phyloP scores from a whole-genome alignment of 306 rosid genomes.

The Vigna reflexopilosa region DNA sequence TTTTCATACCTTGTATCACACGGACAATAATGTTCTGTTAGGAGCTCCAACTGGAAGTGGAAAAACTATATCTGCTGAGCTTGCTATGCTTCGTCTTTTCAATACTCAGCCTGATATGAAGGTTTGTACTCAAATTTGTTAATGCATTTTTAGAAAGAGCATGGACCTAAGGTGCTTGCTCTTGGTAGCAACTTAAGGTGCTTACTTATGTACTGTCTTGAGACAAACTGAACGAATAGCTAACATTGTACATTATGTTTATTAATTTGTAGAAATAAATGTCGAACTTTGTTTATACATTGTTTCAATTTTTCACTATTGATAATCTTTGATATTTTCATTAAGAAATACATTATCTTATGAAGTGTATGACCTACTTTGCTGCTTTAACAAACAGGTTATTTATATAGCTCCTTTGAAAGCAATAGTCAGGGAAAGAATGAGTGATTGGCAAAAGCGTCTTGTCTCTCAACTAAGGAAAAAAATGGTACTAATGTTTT shows the following conservation, averaged over 20 bases:
- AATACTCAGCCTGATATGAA: constrained; percentile 96
- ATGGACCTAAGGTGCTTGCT: constrained; percentile 18
- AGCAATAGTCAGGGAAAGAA: constrained; percentile 98
- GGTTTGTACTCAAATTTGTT: constrained; percentile 56
- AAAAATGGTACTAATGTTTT: constrained; percentile 66
- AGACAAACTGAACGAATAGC: constrained; percentile 15
- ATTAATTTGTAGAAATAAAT: constrained; percentile 20
- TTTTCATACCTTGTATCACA: constrained; percentile 90
- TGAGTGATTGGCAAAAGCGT: constrained; percentile 88
- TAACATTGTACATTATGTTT: constrained; percentile 4
- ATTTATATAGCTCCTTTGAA: constrained; percentile 97
- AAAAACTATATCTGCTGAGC: constrained; percentile 98
- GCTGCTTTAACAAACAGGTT: constrained; percentile 60
- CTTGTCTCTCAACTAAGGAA: constrained; percentile 89
- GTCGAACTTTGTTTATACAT: neutral
- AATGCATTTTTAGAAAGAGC: constrained; percentile 22
- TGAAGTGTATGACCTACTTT: constrained; percentile 25
- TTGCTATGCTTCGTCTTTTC: constrained; percentile 94
- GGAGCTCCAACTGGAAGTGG: constrained; percentile 99
- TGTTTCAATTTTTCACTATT: neutral
- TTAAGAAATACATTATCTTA: constrained; percentile 35
- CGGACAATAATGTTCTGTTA: constrained; percentile 85
- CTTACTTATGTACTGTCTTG: constrained; percentile 9
- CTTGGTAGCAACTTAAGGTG: constrained; percentile 21
- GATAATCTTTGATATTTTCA: constrained; percentile 15